These are phyloP conservation scores for Cercospora janseana DNA, from an alignment of 2,329 filamentous ascomycete species.

Conservation along the genomic window DNA sequence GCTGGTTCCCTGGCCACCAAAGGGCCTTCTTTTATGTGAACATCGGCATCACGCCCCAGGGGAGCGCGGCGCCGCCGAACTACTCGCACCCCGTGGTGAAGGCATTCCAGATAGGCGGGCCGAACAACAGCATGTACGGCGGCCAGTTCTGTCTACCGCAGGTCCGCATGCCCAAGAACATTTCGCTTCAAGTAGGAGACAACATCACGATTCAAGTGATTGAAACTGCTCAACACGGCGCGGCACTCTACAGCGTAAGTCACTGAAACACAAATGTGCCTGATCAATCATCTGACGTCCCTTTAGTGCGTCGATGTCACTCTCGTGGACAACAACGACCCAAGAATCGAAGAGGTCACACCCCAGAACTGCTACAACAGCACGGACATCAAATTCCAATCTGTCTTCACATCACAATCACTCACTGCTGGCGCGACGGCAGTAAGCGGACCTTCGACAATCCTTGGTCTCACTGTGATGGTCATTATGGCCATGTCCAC, in stretches of 20 bases:
- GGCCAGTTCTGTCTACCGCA: slow-evolving; percentile 88
- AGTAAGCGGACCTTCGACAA: slow-evolving; percentile 2
- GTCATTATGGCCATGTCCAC: not conserved
- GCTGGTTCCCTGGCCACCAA: slow-evolving; percentile 89
- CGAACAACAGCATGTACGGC: slow-evolving; percentile 72
- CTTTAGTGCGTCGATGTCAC: slow-evolving; percentile 88
- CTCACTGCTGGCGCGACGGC: slow-evolving; percentile 22
- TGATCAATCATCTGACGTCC: too few relatives aligned
- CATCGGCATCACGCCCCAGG: slow-evolving; percentile 64
- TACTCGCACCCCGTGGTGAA: slow-evolving; percentile 81
- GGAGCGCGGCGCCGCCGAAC: slow-evolving; percentile 65
- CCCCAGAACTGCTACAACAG: slow-evolving; percentile 86
- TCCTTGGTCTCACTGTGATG: slow-evolving; percentile 5
- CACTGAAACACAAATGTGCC: too few relatives aligned
- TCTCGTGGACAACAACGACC: slow-evolving; percentile 74
- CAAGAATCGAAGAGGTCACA: slow-evolving; percentile 66
- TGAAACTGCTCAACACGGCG: slow-evolving; percentile 79
- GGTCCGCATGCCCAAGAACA: slow-evolving; percentile 73
- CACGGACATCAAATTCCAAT: slow-evolving; percentile 69
- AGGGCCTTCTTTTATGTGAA: slow-evolving; percentile 87
- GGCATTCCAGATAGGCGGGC: slow-evolving; percentile 79
- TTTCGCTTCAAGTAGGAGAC: slow-evolving; percentile 71
- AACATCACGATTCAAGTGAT: slow-evolving; percentile 87
- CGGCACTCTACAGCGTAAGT: slow-evolving; percentile 74
- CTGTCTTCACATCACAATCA: slow-evolving; percentile 63